Percentiles rank a stretch among this genome's conserved stretches.
These are phyloP conservation scores for Salicornia ramosissima DNA, from an alignment of 148 eudicot species.

Conservation along the genomic window DNA sequence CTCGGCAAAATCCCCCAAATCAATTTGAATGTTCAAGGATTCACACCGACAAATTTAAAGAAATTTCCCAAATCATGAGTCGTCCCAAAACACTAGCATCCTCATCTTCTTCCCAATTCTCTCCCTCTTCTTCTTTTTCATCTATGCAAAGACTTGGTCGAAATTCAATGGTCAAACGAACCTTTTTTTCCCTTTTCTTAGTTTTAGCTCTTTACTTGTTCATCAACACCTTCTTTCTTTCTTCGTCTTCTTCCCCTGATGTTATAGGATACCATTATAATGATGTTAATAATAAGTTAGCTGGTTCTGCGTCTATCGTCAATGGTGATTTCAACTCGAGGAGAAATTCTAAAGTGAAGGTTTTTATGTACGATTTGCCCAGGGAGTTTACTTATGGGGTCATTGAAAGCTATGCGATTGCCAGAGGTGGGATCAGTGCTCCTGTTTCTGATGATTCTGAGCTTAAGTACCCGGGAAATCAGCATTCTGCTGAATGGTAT, in stretches of 20 bases:
- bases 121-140: conserved; percentile 12
- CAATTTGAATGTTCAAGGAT: no score
- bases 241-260: background rate
- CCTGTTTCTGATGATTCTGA: conserved; percentile 26
- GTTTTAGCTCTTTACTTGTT: conserved; percentile 31
- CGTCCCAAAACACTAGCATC: no score
- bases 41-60: no score
- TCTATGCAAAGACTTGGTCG: conserved; percentile 20
- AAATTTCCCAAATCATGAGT: no score
- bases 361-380: conserved; percentile 81
- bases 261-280: no score
- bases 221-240: conserved; percentile 27
- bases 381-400: conserved; percentile 81
- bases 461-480: conserved; percentile 82
- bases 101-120: background rate
- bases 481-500: conserved; percentile 90
- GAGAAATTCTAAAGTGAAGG: conserved; percentile 17
- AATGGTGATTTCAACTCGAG: no score
- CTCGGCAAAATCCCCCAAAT: no score
- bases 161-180: conserved; percentile 37
- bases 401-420: conserved; percentile 63
- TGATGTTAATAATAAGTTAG: no score
- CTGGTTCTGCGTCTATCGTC: no score
- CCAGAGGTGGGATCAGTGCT: conserved; percentile 35
- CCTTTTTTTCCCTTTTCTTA: conserved; percentile 27